phyloP scores from a whole-genome alignment of 2,329 filamentous ascomycete genomes.

The Thelonectria olida region DNA sequence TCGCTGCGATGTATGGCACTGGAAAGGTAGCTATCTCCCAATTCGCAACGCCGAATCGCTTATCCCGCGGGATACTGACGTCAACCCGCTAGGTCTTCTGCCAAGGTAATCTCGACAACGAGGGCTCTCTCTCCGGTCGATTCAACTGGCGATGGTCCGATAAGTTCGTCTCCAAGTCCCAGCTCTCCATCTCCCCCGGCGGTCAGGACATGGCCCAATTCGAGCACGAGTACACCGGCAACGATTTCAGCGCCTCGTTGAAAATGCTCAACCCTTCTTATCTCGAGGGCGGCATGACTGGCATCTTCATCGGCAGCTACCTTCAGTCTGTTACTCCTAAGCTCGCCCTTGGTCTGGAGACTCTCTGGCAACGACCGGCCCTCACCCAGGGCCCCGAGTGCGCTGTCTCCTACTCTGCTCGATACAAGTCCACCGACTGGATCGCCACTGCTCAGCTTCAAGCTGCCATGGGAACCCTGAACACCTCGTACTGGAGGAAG shows the following conservation, averaged over 20 bases:
- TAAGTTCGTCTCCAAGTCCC: slow-evolving; percentile 84
- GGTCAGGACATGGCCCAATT: slow-evolving; percentile 89
- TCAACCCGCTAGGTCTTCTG: slow-evolving; percentile 78
- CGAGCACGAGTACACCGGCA: slow-evolving; percentile 94
- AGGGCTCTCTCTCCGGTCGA: slow-evolving; percentile 84
- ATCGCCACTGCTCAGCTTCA: slow-evolving; percentile 90
- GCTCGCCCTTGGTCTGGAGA: slow-evolving; percentile 88
- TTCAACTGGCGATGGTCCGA: slow-evolving; percentile 93
- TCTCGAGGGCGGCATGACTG: slow-evolving; percentile 90
- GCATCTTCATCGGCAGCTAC: slow-evolving; percentile 96
- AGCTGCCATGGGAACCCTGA: slow-evolving; percentile 82
- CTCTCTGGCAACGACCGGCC: slow-evolving; percentile 89
- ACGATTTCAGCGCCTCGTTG: slow-evolving; percentile 91
- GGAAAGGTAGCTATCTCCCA: slow-evolving; percentile 71
- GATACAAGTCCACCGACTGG: slow-evolving; percentile 94
- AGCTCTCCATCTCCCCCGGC: slow-evolving; percentile 83
- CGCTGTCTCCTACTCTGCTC: slow-evolving; percentile 86
- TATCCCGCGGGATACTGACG: slow-evolving; percentile 24
- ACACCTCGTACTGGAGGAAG: slow-evolving; percentile 92
- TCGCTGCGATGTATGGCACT: slow-evolving; percentile 92
- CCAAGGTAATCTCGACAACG: slow-evolving; percentile 95
- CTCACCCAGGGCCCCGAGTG: slow-evolving; percentile 90
- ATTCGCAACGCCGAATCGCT: slow-evolving; percentile 1
- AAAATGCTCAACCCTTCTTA: slow-evolving; percentile 97
- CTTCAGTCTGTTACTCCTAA: slow-evolving; percentile 90